Evolutionary conservation across 2,329 filamentous ascomycete species (phyloP), one percentile per base, ranked within the genome.

Genomic region (Pseudocercospora pini-densiflorae): DNA sequence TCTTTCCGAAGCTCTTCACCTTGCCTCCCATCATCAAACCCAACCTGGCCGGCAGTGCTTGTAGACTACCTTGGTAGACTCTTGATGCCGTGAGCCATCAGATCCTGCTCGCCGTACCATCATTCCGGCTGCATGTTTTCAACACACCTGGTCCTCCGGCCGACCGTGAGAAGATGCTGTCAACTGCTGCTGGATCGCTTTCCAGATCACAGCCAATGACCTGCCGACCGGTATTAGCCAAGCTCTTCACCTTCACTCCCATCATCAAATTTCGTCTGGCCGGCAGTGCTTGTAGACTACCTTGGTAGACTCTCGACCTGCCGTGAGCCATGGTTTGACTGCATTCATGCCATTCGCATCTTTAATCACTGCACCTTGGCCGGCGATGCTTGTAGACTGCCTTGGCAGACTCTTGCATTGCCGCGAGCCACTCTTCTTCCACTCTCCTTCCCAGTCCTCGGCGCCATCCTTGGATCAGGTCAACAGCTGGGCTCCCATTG

Each of bases 301-400:
- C 40, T 49, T 27, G 55, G 16, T 31, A 49, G 40, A 24, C 12
- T 24, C 19, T 23, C 23, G 59, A 8, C 0, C 45, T 19, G 14
- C n/a, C 21, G 59, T 24, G 47, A 49, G 40, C 27, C 33, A 21
- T 49, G 5, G 47, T 45, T 45, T 7, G 19, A 2, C 10, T 10
- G 21, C 45, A 49, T 14, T 5, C 16, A 9, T 19, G 45, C 45
- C 21, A 23, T 23, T 9, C 12, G 45, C 7, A 3, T 24, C 47
- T 12, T 51, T 24, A 21, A 23, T 16, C 19, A 24, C 47, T 19
- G 24, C 24, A 51, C 21, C 8, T 23, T 5, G 36, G 43, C 36
- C 43, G 58, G 43, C 36, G 9, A 53, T 62, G 47, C 27, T 54
- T 62, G 59, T 14, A 40, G 59, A 23, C 45, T 62, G n/a, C 47